phyloP scores from a whole-genome alignment of 768 basidiomycete genomes.

The Termitomyces sp. region DNA sequence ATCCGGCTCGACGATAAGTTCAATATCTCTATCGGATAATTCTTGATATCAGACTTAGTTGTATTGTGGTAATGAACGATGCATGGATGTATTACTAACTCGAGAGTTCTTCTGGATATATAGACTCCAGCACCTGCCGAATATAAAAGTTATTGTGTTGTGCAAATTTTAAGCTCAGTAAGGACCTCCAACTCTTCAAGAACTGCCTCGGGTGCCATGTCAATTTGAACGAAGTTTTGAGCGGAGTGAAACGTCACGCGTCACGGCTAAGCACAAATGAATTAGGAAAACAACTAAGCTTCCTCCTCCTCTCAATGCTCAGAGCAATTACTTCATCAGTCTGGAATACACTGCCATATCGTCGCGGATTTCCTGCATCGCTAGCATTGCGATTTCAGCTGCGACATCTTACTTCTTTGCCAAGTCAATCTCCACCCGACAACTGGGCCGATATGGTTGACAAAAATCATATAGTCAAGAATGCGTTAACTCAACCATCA shows the following conservation, averaged over 20 bases:
- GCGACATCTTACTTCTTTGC: background rate
- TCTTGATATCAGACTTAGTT: constrained; percentile 47
- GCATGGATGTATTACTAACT: constrained; percentile 54
- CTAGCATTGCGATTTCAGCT: constrained; percentile 3
- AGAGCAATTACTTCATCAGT: constrained; percentile 7
- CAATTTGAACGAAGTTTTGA: background rate
- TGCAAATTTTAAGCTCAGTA: constrained; percentile 4
- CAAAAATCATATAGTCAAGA: background rate
- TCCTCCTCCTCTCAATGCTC: constrained; percentile 2
- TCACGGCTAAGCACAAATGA: background rate
- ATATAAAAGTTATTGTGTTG: constrained; percentile 6
- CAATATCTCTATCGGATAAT: constrained; percentile 74
- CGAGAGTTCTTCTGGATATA: constrained; percentile 90
- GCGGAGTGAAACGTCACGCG: background rate
- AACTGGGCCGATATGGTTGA: background rate
- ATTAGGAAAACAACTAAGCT: background rate
- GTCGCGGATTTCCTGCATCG: background rate
- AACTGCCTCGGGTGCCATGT: constrained; percentile 63
- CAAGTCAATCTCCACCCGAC: background rate
- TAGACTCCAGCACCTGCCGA: constrained; percentile 83
- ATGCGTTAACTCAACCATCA: rapidly evolving
- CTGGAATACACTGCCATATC: constrained; percentile 1
- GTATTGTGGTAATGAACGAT: constrained; percentile 12
- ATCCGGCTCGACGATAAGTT: constrained; percentile 87
- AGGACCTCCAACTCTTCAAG: constrained; percentile 88